phyloP scores from a whole-genome alignment of 352 stramenopile genomes.

The Bremia lactucae region DNA sequence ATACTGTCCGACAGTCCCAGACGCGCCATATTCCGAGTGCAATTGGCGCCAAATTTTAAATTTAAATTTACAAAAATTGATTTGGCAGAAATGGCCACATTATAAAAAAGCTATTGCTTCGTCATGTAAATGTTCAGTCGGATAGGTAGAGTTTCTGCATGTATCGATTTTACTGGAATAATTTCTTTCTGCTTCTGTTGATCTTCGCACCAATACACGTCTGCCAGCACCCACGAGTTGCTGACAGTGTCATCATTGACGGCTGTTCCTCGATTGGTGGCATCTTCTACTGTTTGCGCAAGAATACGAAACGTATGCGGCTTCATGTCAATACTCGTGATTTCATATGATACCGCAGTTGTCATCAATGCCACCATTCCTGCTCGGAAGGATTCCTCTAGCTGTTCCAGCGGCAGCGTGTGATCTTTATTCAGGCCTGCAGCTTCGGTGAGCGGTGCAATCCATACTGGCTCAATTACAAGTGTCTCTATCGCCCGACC shows the following conservation, averaged over 20 bases:
- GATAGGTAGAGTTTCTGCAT: constrained; percentile 27
- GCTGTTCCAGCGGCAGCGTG: constrained; percentile 28
- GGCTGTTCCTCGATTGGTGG: constrained; percentile 17
- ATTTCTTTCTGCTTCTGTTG: constrained; percentile 20
- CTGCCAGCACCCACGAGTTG: constrained; percentile 65
- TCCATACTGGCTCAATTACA: constrained; percentile 43
- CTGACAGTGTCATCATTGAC: constrained; percentile 26
- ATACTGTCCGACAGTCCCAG: constrained; percentile 35
- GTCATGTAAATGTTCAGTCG: constrained; percentile 57
- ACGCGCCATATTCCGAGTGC: too few relatives aligned
- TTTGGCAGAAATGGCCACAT: too few relatives aligned
- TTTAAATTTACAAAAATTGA: too few relatives aligned
- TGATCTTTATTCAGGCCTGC: constrained; percentile 13
- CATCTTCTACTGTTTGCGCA: constrained; percentile 46
- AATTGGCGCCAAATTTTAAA: too few relatives aligned
- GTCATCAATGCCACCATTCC: constrained; percentile 49
- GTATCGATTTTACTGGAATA: constrained; percentile 36
- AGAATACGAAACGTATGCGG: constrained; percentile 60
- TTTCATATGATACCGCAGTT: constrained; percentile 7
- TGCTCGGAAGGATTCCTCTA: constrained; percentile 56
- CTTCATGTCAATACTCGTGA: constrained; percentile 1
- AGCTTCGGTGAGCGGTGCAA: constrained; percentile 6
- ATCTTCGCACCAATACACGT: constrained; percentile 40
- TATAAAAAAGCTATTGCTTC: too few relatives aligned
- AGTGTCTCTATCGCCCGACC: constrained; percentile 36